A percentile compares a stretch with the other conserved stretches of the same genome.
Evolutionary conservation across 352 stramenopile species (phyloP).

Genomic region (Aphanomyces cochlioides): DNA sequence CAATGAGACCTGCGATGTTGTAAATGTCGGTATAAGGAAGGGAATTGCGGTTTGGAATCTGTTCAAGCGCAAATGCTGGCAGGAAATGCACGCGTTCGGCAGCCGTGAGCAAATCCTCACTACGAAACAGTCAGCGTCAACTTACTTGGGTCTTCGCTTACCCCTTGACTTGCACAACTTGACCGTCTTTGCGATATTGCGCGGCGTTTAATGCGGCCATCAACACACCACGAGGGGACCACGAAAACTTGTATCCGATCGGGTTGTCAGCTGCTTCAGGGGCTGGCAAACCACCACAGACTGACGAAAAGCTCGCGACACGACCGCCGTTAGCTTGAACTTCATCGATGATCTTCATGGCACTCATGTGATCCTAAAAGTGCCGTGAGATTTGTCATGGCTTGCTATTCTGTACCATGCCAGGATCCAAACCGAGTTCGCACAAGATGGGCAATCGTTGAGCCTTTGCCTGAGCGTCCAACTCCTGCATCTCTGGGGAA

Average conservation of each 20-base stretch:
- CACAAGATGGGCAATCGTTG: constrained; percentile 91
- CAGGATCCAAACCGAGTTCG: constrained; percentile 94
- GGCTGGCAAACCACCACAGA: constrained; percentile 92
- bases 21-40: constrained; percentile 92
- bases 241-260: constrained; percentile 97
- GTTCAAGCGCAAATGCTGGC: constrained; percentile 90
- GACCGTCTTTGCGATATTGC: constrained; percentile 80
- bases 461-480: constrained; percentile 68
- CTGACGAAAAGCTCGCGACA: constrained; percentile 90
- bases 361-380: constrained; percentile 89
- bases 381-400: no score
- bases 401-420: constrained; percentile 51
- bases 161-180: constrained; percentile 79
- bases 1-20: constrained; percentile 72
- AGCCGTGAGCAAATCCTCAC: constrained; percentile 81
- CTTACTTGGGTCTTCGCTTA: background rate
- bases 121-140: background rate
- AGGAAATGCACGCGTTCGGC: constrained; percentile 85
- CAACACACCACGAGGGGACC: constrained; percentile 93
- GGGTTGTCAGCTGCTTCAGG: constrained; percentile 94
- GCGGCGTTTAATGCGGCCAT: constrained; percentile 89
- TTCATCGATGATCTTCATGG: constrained; percentile 96
- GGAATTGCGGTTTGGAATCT: constrained; percentile 94
- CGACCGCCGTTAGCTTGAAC: constrained; percentile 86
- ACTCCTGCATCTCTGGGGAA: constrained; percentile 87